Evolutionary conservation across 2,329 filamentous ascomycete genomes (phyloP), one percentile per base, ranked within the genome.

Genomic region (Penicillium hesseltinei): DNA sequence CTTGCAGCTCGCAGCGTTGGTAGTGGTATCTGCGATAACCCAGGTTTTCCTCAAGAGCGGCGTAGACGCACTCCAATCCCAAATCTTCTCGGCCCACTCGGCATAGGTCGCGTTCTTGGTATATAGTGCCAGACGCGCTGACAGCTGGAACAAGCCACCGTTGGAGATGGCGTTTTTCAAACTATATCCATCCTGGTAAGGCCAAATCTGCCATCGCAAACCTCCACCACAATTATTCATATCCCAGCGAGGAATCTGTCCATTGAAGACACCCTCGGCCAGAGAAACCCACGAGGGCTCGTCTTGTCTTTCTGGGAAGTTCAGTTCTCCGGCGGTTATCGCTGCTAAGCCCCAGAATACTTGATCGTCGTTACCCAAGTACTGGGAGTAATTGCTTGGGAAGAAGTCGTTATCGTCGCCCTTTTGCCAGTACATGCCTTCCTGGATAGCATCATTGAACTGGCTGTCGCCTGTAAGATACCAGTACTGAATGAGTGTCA

Each of bases 101-200:
- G 81, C 81, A 66, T 90, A 90, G 0, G 86, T 88, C 0, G 75
- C 67, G 67, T 90, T 89, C 25, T 76, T 77, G 0, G 87, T 89
- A 47, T 72, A 74, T 51, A 86, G 83, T 33, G 87, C 88, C 21
- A 92, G 80, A 19, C 89, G 86, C 0, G 90, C 89, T 4, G 87
- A 87, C 13, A 94, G 80, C 67, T 91, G 88, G 72, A 94, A 91
- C 70, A 93, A 85, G 19, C 86, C 87, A 40, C 89, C 89, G 72
- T 92, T 93, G 62, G 86, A 86, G 64, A 92, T 84, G 21, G 85
- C 82, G 76, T 92, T 92, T 75, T 91, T 93, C 81, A 94, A 93
- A 69, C 85, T 81, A 71, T 90, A 86, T 4, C 90, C 90, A 61
- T 86, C 85, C 71, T 94, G 93, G 64, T 82, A 83, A 1, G 82